These are phyloP conservation scores for Herpotrichia juniperi DNA, from an alignment of 2,329 filamentous ascomycete genomes.

Conservation along the genomic window DNA sequence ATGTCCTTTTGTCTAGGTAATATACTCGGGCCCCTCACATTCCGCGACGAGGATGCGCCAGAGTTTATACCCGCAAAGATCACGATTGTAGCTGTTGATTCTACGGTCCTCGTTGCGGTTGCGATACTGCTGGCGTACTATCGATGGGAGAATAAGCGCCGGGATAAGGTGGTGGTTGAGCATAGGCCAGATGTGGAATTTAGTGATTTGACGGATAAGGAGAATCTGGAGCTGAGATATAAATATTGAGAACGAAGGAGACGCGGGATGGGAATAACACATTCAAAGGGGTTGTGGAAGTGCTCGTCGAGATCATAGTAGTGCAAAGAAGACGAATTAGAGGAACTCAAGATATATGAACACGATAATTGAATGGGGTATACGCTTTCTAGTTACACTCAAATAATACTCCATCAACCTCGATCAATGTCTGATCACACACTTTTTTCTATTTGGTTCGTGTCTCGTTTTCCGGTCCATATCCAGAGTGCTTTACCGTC, in stretches of 20 bases:
- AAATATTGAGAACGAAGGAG: conserved; percentile 2
- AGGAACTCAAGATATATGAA: too few relatives aligned
- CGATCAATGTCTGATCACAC: too few relatives aligned
- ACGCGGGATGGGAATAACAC: too few relatives aligned
- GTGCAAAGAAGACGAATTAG: too few relatives aligned
- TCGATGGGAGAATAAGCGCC: conserved; percentile 21
- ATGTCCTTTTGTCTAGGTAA: conserved; percentile 46
- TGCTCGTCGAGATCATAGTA: too few relatives aligned
- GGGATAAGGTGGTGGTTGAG: conserved; percentile 5
- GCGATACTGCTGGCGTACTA: conserved; percentile 15
- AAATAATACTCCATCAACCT: too few relatives aligned
- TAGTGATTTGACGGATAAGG: conserved; percentile 59
- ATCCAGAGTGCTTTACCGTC: too few relatives aligned
- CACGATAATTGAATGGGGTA: too few relatives aligned
- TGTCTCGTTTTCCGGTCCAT: too few relatives aligned
- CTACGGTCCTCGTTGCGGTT: conserved; percentile 35
- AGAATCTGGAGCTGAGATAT: conserved; percentile 63
- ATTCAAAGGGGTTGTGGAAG: too few relatives aligned
- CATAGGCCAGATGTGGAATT: conserved; percentile 42
- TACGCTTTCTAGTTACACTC: too few relatives aligned
- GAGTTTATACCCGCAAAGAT: conserved; percentile 51
- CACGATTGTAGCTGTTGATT: conserved; percentile 45
- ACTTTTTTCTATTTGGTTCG: too few relatives aligned
- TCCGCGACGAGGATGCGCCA: conserved; percentile 42
- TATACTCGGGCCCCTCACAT: conserved; percentile 50